Percentiles rank a stretch among this genome's conserved stretches.
Conservation (phyloP, 2,329 filamentous ascomycete genomes). For the Raffaelea arxii region DNA sequence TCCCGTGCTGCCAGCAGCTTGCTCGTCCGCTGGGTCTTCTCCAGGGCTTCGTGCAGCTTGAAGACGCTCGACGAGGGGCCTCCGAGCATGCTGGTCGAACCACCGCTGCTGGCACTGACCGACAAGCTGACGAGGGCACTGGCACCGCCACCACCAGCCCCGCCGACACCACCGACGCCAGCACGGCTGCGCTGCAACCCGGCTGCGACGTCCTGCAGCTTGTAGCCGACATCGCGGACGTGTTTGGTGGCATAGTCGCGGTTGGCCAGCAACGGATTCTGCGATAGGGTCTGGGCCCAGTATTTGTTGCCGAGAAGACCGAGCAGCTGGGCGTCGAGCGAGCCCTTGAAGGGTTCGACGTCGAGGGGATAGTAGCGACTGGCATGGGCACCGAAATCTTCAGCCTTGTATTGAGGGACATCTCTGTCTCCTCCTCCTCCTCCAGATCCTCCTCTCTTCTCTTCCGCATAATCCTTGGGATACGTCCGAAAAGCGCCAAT, state of each 20-base stretch:
- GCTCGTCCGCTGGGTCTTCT: slow-evolving; percentile 52
- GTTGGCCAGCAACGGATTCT: slow-evolving; percentile 83
- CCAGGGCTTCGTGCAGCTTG: slow-evolving; percentile 40
- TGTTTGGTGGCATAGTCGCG: slow-evolving; percentile 89
- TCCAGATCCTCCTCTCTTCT: too few relatives aligned
- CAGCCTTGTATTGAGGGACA: slow-evolving; percentile 86
- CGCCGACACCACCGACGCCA: slow-evolving; percentile 14
- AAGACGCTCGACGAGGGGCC: too few relatives aligned
- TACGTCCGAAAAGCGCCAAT: slow-evolving; percentile 95
- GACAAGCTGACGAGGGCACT: too few relatives aligned
- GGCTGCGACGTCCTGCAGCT: slow-evolving; percentile 58
- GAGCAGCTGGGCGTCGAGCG: slow-evolving; percentile 76
- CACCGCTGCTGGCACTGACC: too few relatives aligned
- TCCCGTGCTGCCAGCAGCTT: slow-evolving; percentile 53
- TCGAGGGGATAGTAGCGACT: slow-evolving; percentile 86
- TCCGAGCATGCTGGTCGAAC: too few relatives aligned
- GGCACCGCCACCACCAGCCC: slow-evolving; percentile 19
- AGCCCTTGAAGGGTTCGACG: slow-evolving; percentile 89
- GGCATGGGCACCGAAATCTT: slow-evolving; percentile 90
- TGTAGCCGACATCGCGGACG: slow-evolving; percentile 77
- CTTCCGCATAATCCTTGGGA: slow-evolving; percentile 59
- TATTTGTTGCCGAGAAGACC: slow-evolving; percentile 98
- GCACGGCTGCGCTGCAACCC: slow-evolving; percentile 23
- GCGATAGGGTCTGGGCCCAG: slow-evolving; percentile 92
- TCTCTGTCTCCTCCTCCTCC: too few relatives aligned